Evolutionary conservation across 1,284 basidiomycete genomes (phyloP), one percentile per base, ranked within the genome.

Genomic region (Ustilago hordei): DNA sequence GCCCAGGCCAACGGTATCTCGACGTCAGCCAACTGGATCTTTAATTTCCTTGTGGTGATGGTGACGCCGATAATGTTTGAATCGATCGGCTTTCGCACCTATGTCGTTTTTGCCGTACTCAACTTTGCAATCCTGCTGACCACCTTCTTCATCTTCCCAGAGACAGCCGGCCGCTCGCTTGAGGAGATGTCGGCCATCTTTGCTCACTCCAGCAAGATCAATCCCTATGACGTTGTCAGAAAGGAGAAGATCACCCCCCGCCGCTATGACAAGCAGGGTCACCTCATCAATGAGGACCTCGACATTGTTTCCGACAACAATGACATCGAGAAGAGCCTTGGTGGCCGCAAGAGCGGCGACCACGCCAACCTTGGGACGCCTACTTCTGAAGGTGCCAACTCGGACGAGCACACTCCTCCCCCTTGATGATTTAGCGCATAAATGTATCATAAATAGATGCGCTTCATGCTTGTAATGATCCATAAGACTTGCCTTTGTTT

Each of bases 171-270:
- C 4, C 70, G 83, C 7, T 80, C 76, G 61, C 75, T 84, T 32
- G 83, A 84, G 57, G 82, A 84, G 63, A 83, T 84, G 81, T 76
- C 76, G 53, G 54, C 65, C 36, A 84, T 84, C 47, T 84, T 84
- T 60, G 81, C 81, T 2, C 60, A 77, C 43, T 79, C 82, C 52
- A 77, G 70, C 66, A 69, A 70, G 31, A 64, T 74, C 69, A 83
- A 84, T 72, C 83, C 83, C 2, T 82, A 74, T 75, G 81, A 82
- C 48, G 81, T 82, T 8, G 83, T 84, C 3, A 58, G 57, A 31
- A 80, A 75, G 55, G 83, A 84, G 60, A 68, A 69, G 57, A 23
- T 59, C 39, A 80, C 74, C 2, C 81, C 83, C 2, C 73, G 83
- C 39, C 70, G 83, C 31, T 84, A 84, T 78, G 82, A 84, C 75